Evolutionary conservation across 2,329 filamentous ascomycete species (phyloP), one percentile per base, ranked within the genome.

Genomic region (Metarhizium sp.): DNA sequence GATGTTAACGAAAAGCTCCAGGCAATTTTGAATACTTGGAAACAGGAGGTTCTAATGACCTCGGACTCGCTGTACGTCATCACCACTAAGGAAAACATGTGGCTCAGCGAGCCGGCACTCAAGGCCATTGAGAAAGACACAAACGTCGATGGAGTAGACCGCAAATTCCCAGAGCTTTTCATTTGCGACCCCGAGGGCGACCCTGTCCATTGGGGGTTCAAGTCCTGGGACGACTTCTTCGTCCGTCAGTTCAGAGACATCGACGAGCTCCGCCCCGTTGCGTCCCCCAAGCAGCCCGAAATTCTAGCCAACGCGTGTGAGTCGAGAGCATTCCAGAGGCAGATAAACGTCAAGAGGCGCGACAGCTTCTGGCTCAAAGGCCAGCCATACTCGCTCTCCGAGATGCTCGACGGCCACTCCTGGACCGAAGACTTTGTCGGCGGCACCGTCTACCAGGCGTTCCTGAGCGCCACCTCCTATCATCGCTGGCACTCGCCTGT

Each of bases 401-500:
- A 87, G 63, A 87, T 87, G 81, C 73, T 89, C 3, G 77, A 71
- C 0, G 69, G 80, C 60, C 80, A 86, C 60, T 62, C 72, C 0
- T 65, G 81, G 1, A 71, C 80, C 0, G 60, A 72, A 6, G 63
- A 79, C 1, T 89, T 88, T 60, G 76, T 73, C 1, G 80, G 79
- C 6, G 86, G 81, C 1, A 87, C 82, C 0, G 73, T 89, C 25
- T 89, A 88, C 67, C 86, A 90, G 62, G 86, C 85, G 0, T 89
- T 86, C 64, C 71, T 89, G 2, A 83, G 77, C 7, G 80, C 84
- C 0, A 69, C 86, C 53, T 84, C 79, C 46, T 89, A 90, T 65
- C 86, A 89, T 67, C 78, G 86, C 25, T 89, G 86, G 86, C 84
- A 89, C 68, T 68, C 80, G 0, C 86, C 86, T 14, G 78, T 89